Conservation (phyloP, 2,329 filamentous ascomycete genomes). For the Sclerotinia nivalis region DNA sequence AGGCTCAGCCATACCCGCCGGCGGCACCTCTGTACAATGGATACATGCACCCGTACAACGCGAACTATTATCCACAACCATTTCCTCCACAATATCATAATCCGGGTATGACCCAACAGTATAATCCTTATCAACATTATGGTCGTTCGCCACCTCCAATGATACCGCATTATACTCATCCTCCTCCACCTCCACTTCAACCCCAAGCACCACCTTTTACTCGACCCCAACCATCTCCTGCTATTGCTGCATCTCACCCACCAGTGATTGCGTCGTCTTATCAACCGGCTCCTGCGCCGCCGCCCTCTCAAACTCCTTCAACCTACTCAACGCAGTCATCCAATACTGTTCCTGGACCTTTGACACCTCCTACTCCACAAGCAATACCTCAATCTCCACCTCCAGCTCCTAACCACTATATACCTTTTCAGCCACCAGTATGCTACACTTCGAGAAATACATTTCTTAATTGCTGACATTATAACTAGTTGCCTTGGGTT, state of each 20-base stretch:
- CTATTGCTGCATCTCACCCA: slow-evolving; percentile 57
- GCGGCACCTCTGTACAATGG: slow-evolving; percentile 49
- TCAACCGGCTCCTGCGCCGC: slow-evolving; percentile 50
- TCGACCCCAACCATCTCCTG: slow-evolving; percentile 54
- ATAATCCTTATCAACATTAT: slow-evolving; percentile 48
- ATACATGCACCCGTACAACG: slow-evolving; percentile 54
- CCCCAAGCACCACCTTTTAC: slow-evolving; percentile 44
- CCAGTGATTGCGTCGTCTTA: slow-evolving; percentile 45
- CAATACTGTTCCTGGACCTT: slow-evolving; percentile 39
- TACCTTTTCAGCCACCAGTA: slow-evolving; percentile 54
- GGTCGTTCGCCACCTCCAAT: slow-evolving; percentile 50
- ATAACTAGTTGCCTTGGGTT: slow-evolving; percentile 56
- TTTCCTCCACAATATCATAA: slow-evolving; percentile 61
- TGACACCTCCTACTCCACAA: slow-evolving; percentile 52
- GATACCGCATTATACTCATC: slow-evolving; percentile 55
- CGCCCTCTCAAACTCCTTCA: slow-evolving; percentile 44
- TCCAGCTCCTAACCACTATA: slow-evolving; percentile 28
- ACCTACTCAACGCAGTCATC: slow-evolving; percentile 40
- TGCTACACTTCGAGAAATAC: slow-evolving; percentile 37
- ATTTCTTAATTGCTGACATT: slow-evolving; percentile 35
- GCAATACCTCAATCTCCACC: slow-evolving; percentile 34
- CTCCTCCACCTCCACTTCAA: slow-evolving; percentile 43
- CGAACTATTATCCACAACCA: slow-evolving; percentile 55
- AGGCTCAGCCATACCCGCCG: slow-evolving; percentile 47
- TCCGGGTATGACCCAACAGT: slow-evolving; percentile 50